phyloP scores from a whole-genome alignment of 805 yeast species.

The Candida odintsovae region DNA sequence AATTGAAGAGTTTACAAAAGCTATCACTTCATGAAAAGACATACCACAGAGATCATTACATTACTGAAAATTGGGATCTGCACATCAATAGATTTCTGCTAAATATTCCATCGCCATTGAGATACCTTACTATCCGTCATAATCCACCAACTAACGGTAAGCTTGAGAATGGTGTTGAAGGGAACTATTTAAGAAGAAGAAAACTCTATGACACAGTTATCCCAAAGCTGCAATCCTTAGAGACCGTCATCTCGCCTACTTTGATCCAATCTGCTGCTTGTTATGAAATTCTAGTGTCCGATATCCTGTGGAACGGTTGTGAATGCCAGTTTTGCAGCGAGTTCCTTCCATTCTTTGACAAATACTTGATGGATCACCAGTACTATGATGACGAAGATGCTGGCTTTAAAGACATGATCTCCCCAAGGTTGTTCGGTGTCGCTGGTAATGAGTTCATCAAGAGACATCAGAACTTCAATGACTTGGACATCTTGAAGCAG shows the following conservation, averaged over 20 bases:
- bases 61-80: slow-evolving; percentile 52
- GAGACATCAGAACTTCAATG: slow-evolving; percentile 28
- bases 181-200: slow-evolving; percentile 59
- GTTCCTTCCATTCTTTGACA: slow-evolving; percentile 47
- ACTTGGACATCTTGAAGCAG: slow-evolving; percentile 24
- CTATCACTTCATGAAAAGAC: slow-evolving; percentile 29
- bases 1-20: slow-evolving; percentile 19
- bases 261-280: slow-evolving; percentile 55
- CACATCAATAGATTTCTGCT: slow-evolving; percentile 37
- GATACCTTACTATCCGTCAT: slow-evolving; percentile 48
- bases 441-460: slow-evolving; percentile 39
- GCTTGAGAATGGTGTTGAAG: slow-evolving; percentile 63
- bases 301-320: slow-evolving; percentile 75
- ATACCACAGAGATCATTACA: slow-evolving; percentile 37
- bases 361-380: slow-evolving; percentile 57
- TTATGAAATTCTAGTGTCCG: slow-evolving; percentile 67
- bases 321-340: slow-evolving; percentile 49
- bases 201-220: slow-evolving; percentile 42
- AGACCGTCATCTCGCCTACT: slow-evolving; percentile 50
- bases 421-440: slow-evolving; percentile 50
- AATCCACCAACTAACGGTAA: slow-evolving; percentile 52
- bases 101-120: slow-evolving; percentile 29
- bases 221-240: slow-evolving; percentile 38
- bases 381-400: slow-evolving; percentile 43
- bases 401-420: slow-evolving; percentile 52